Percentiles rank a stretch among this genome's conserved stretches.
Evolutionary conservation across 176 grass and related monocot species (phyloP).

Genomic region (Dactylis glomerata): DNA sequence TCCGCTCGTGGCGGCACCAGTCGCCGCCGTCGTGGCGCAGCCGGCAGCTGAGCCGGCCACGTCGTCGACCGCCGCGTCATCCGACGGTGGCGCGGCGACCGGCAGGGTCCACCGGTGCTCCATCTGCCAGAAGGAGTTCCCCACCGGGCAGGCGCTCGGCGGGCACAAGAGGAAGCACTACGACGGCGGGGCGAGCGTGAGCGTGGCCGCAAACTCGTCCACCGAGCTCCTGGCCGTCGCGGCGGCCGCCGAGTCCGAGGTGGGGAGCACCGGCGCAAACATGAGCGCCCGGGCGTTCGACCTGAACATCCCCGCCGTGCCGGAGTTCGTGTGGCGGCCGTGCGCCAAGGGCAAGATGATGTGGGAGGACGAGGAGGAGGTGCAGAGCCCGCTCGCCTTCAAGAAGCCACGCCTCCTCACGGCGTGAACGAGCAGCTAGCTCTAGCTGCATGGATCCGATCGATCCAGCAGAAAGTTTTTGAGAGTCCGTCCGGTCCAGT

Average conservation of each 20-base stretch:
- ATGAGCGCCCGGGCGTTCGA: slow-evolving; percentile 64
- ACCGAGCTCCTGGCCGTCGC: neutral
- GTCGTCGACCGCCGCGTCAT: slow-evolving; percentile 48
- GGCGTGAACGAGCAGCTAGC: slow-evolving; percentile 12
- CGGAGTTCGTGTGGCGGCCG: slow-evolving; percentile 55
- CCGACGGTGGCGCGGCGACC: slow-evolving; percentile 18
- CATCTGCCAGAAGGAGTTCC: slow-evolving; percentile 86
- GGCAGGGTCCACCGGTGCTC: slow-evolving; percentile 76
- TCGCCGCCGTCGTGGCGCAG: neutral
- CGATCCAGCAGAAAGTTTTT: slow-evolving; percentile 23
- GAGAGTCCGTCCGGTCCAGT: neutral
- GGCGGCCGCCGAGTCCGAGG: slow-evolving; percentile 54
- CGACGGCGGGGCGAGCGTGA: slow-evolving; percentile 48
- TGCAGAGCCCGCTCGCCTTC: slow-evolving; percentile 90
- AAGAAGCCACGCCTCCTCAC: slow-evolving; percentile 91
- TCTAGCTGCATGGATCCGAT: neutral
- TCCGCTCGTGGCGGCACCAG: neutral
- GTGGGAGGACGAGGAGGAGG: slow-evolving; percentile 85
- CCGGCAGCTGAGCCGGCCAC: slow-evolving; percentile 53
- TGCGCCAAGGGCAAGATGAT: slow-evolving; percentile 40
- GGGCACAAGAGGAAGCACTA: slow-evolving; percentile 99
- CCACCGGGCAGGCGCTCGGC: slow-evolving; percentile 83
- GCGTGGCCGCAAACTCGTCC: slow-evolving; percentile 22
- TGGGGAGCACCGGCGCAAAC: slow-evolving; percentile 53
- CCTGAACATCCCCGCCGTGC: slow-evolving; percentile 78